Percentiles rank a stretch among this genome's conserved stretches.
Conservation (phyloP, 1,284 basidiomycete species). For the Ceratobasidium sp. region DNA sequence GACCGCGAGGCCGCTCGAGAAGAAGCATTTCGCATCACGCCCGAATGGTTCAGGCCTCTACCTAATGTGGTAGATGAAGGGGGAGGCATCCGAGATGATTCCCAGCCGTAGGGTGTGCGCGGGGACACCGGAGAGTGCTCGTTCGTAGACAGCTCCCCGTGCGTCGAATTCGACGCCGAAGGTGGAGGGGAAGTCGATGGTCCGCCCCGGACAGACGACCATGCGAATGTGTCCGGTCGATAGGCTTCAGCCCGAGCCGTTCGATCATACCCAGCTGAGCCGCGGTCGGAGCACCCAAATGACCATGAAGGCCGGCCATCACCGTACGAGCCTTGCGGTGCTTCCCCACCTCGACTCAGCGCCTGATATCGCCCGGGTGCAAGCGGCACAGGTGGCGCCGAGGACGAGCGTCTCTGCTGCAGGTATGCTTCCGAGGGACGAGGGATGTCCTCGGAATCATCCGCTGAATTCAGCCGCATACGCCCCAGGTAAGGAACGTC, state of each 20-base stretch:
- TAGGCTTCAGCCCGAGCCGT: slow-evolving; percentile 19
- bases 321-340: not conserved
- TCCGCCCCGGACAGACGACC: slow-evolving; percentile 37
- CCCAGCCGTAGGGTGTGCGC: slow-evolving; percentile 39
- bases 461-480: slow-evolving; percentile 38
- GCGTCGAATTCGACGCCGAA: slow-evolving; percentile 38
- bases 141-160: slow-evolving; percentile 33
- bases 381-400: slow-evolving; percentile 35
- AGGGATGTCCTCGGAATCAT: slow-evolving; percentile 29
- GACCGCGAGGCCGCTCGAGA: slow-evolving; percentile 28
- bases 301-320: slow-evolving; percentile 37
- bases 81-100: slow-evolving; percentile 19
- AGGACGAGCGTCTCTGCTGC: slow-evolving; percentile 37
- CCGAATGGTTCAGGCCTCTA: not conserved
- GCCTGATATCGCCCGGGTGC: slow-evolving; percentile 27
- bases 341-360: slow-evolving; percentile 24
- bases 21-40: not conserved
- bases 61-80: slow-evolving; percentile 5
- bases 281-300: slow-evolving; percentile 32
- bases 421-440: slow-evolving; percentile 37
- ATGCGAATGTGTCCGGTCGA: slow-evolving; percentile 37
- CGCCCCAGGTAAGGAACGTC: slow-evolving; percentile 29
- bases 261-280: slow-evolving; percentile 14
- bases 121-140: slow-evolving; percentile 37
- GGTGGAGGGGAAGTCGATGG: slow-evolving; percentile 36